phyloP scores from a whole-genome alignment of 129 eudicot genomes.

The Centella asiatica region DNA sequence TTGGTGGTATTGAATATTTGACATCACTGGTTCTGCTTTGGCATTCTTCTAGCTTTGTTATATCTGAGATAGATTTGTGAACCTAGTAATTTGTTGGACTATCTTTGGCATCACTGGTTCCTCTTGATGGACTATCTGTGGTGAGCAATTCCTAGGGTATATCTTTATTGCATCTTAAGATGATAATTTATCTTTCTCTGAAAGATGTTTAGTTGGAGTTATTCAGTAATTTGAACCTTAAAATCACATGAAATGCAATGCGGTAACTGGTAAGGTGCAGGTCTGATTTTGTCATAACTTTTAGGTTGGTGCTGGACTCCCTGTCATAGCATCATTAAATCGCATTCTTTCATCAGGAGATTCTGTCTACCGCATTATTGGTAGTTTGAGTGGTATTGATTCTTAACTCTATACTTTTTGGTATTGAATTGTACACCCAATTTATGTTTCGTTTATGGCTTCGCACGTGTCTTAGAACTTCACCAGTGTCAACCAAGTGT shows the following conservation, averaged over 20 bases:
- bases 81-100: too few relatives aligned
- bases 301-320: constrained; percentile 99
- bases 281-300: background rate
- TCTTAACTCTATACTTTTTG: constrained; percentile 5
- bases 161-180: too few relatives aligned
- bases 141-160: too few relatives aligned
- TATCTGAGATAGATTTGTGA: too few relatives aligned
- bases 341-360: constrained; percentile 88
- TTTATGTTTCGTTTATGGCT: constrained; percentile 11
- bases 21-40: background rate
- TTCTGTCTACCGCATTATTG: constrained; percentile 50
- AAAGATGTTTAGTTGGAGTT: background rate
- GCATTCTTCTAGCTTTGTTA: background rate
- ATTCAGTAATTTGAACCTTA: background rate
- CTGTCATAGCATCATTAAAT: constrained; percentile 71
- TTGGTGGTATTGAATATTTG: too few relatives aligned
- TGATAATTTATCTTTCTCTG: too few relatives aligned
- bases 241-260: too few relatives aligned
- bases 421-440: background rate
- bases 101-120: too few relatives aligned
- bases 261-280: background rate
- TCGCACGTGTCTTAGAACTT: background rate
- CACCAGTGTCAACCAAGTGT: constrained; percentile 7
- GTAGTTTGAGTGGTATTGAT: constrained; percentile 85
- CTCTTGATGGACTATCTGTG: too few relatives aligned